Percentiles rank a stretch among this genome's conserved stretches.
Evolutionary conservation across 2,329 filamentous ascomycete species (phyloP).

Genomic region (Xylariaceae sp.): DNA sequence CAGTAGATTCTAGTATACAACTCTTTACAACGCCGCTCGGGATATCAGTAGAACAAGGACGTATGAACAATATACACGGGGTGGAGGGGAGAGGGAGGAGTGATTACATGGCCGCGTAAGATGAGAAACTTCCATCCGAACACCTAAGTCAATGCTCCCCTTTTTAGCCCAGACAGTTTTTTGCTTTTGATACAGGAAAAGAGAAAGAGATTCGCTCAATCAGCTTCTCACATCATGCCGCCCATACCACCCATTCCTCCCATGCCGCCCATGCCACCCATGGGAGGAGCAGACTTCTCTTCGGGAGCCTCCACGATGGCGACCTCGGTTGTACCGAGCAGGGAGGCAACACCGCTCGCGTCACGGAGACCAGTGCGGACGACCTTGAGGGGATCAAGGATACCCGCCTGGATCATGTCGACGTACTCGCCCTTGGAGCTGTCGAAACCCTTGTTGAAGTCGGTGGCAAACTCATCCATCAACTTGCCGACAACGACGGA

Average conservation of each 20-base stretch:
- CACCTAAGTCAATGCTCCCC: conserved; percentile 46
- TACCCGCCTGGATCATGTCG: conserved; percentile 96
- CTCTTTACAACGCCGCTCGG: conserved; percentile 28
- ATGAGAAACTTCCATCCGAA: conserved; percentile 33
- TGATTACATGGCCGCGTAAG: conserved; percentile 38
- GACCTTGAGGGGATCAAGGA: conserved; percentile 98
- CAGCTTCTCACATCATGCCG: conserved; percentile 19
- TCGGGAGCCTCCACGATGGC: conserved; percentile 95
- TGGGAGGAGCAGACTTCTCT: conserved; percentile 73
- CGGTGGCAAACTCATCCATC: conserved; percentile 81
- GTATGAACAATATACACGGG: conserved; percentile 26
- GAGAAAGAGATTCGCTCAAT: conserved; percentile 12
- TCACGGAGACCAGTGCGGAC: conserved; percentile 94
- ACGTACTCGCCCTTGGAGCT: conserved; percentile 96
- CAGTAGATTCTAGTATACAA: conserved; percentile 28
- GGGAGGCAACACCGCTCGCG: conserved; percentile 90
- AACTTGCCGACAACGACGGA: conserved; percentile 97
- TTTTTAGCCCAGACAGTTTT: conserved; percentile 28
- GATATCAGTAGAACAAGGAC: conserved; percentile 31
- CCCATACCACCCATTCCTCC: conserved; percentile 53
- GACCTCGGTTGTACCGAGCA: conserved; percentile 96
- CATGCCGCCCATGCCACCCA: conserved; percentile 53
- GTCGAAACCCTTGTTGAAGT: conserved; percentile 99
- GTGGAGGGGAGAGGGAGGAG: conserved; percentile 24
- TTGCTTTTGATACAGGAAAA: conserved; percentile 33